phyloP scores from a whole-genome alignment of 2,329 filamentous ascomycete genomes.

The Fusarium mexicanum region DNA sequence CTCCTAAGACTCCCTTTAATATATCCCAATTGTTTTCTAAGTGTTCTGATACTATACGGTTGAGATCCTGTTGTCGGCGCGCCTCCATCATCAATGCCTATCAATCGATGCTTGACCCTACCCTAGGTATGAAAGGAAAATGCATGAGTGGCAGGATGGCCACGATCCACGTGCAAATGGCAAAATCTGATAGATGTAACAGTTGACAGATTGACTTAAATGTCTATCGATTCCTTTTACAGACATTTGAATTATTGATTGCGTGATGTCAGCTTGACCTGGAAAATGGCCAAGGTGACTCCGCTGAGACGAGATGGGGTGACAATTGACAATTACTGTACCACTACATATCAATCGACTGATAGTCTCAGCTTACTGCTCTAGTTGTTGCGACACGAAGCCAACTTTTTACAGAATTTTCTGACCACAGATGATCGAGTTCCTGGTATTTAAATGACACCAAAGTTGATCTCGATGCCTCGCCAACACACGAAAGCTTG shows the following conservation, averaged over 20 bases:
- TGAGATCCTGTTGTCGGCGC: neutral
- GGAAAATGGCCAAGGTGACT: neutral
- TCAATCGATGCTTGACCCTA: neutral
- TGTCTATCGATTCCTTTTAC: too few relatives aligned
- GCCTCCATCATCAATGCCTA: neutral
- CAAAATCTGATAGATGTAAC: neutral
- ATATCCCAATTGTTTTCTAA: too few relatives aligned
- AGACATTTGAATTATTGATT: neutral
- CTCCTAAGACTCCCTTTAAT: accelerated
- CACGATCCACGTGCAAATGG: neutral
- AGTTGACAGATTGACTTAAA: neutral
- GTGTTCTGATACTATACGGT: neutral
- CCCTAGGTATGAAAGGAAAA: neutral
- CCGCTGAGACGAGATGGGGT: neutral
- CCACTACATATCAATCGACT: neutral
- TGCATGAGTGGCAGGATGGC: neutral
- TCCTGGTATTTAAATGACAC: neutral
- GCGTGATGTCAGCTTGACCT: neutral
- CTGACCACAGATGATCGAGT: neutral
- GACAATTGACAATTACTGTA: neutral
- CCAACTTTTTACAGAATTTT: neutral
- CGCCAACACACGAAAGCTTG: neutral
- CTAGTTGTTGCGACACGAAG: accelerated
- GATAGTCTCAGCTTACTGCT: neutral
- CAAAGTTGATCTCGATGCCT: neutral